Conservation (phyloP, 805 yeast genomes). For the Suhomyces pyralidae region DNA sequence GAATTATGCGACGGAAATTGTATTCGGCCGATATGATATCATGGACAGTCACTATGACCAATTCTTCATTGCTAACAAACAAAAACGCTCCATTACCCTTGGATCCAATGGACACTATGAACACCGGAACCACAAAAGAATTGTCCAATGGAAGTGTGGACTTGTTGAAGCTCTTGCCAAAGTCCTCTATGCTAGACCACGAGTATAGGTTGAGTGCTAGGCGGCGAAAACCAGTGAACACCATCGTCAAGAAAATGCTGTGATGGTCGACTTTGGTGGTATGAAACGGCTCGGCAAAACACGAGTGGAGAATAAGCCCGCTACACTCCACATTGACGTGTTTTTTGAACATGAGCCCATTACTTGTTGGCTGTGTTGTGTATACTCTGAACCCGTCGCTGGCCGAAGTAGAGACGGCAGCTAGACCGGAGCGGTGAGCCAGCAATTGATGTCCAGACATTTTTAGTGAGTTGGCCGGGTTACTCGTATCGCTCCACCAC, state of each 20-base stretch:
- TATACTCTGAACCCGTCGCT: slow-evolving; percentile 37
- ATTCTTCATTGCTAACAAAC: slow-evolving; percentile 31
- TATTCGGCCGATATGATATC: slow-evolving; percentile 48
- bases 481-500: slow-evolving; percentile 42
- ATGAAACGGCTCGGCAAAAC: slow-evolving; percentile 37
- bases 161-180: slow-evolving; percentile 28
- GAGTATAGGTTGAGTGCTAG: slow-evolving; percentile 36
- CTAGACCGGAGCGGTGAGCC: slow-evolving; percentile 37
- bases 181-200: slow-evolving; percentile 38
- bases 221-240: slow-evolving; percentile 36
- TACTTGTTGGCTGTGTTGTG: slow-evolving; percentile 31
- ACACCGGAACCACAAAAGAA: slow-evolving; percentile 41
- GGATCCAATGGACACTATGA: slow-evolving; percentile 37
- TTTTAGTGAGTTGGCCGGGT: slow-evolving; percentile 13
- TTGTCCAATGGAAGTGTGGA: slow-evolving; percentile 40
- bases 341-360: slow-evolving; percentile 37
- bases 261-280: slow-evolving; percentile 21
- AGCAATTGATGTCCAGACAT: slow-evolving; percentile 27
- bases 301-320: slow-evolving; percentile 40
- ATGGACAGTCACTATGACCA: slow-evolving; percentile 39
- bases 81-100: slow-evolving; percentile 31
- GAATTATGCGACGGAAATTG: slow-evolving; percentile 22
- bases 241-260: slow-evolving; percentile 32
- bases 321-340: slow-evolving; percentile 40
- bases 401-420: slow-evolving; percentile 37